Percentiles rank a stretch among this genome's conserved stretches.
These are phyloP conservation scores for Xylariales sp. DNA, from an alignment of 2,329 filamentous ascomycete species.

Conservation along the genomic window DNA sequence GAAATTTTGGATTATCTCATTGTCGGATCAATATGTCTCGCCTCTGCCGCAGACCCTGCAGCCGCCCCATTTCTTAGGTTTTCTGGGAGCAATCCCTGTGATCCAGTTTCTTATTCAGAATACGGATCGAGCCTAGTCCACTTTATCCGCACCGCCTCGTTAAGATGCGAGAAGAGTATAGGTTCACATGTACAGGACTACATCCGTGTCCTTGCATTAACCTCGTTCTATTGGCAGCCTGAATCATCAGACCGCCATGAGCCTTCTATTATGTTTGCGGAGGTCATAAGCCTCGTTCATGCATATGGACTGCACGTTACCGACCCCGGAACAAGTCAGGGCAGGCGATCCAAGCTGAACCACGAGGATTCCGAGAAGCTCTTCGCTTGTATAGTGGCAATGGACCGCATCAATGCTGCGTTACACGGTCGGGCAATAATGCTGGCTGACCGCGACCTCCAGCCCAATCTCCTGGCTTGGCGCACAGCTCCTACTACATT, in stretches of 20 bases:
- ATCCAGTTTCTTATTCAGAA: slow-evolving; percentile 30
- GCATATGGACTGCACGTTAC: too few relatives aligned
- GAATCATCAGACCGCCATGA: slow-evolving; percentile 49
- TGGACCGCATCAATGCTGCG: slow-evolving; percentile 56
- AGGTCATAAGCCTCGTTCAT: too few relatives aligned
- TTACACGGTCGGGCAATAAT: slow-evolving; percentile 56
- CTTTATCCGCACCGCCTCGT: slow-evolving; percentile 40
- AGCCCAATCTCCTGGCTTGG: slow-evolving; percentile 45
- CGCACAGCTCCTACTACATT: slow-evolving; percentile 46
- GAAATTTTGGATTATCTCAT: slow-evolving; percentile 25
- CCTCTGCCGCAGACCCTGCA: slow-evolving; percentile 46
- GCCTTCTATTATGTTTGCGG: slow-evolving; percentile 49
- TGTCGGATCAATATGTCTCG: slow-evolving; percentile 53
- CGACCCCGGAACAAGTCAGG: too few relatives aligned
- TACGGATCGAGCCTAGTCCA: slow-evolving; percentile 44
- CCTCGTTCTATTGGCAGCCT: slow-evolving; percentile 58
- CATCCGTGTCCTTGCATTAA: slow-evolving; percentile 47
- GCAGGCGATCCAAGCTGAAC: slow-evolving; percentile 25
- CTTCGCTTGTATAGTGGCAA: slow-evolving; percentile 56
- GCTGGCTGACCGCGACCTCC: slow-evolving; percentile 57
- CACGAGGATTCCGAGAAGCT: slow-evolving; percentile 38
- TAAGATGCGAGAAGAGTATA: slow-evolving; percentile 48
- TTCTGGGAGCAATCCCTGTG: slow-evolving; percentile 42
- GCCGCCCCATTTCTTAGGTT: slow-evolving; percentile 35
- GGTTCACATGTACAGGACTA: slow-evolving; percentile 50